Percentiles rank a stretch among this genome's conserved stretches.
phyloP scores from a whole-genome alignment of 371 early-diverging fungal species.

The Funneliformis caledonium region DNA sequence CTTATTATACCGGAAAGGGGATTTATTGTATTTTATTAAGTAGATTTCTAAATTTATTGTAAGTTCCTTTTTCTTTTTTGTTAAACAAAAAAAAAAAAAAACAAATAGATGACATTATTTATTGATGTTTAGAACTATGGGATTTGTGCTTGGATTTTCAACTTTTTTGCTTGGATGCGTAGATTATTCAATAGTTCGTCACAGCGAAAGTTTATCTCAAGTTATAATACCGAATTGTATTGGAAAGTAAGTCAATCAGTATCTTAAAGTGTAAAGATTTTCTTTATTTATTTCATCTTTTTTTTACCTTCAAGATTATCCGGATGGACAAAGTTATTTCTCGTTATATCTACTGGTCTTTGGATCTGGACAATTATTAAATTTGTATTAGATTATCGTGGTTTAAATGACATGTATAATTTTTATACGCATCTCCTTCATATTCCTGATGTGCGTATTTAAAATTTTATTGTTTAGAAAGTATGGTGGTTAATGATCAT shows the following conservation, averaged over 20 bases:
- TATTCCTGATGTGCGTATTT: slow-evolving; percentile 73
- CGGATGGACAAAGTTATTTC: slow-evolving; percentile 51
- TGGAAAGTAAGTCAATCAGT: slow-evolving; percentile 45
- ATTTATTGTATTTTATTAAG: slow-evolving; percentile 75
- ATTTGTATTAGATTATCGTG: slow-evolving; percentile 72
- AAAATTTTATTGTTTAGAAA: background rate
- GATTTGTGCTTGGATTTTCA: slow-evolving; percentile 86
- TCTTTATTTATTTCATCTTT: slow-evolving; percentile 25
- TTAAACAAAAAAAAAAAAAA: background rate
- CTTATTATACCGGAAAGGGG: slow-evolving; percentile 84
- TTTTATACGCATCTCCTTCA: slow-evolving; percentile 84
- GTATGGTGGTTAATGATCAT: background rate
- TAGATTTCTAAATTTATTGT: slow-evolving; percentile 74
- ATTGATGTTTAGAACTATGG: slow-evolving; percentile 61
- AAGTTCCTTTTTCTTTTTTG: slow-evolving; percentile 46
- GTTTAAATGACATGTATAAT: slow-evolving; percentile 78
- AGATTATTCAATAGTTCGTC: slow-evolving; percentile 78
- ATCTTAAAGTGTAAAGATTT: slow-evolving; percentile 11
- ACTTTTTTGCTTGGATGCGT: slow-evolving; percentile 89
- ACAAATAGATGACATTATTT: background rate
- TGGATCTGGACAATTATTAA: slow-evolving; percentile 77
- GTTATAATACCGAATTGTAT: slow-evolving; percentile 81
- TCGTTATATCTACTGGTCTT: slow-evolving; percentile 68
- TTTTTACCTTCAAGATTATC: slow-evolving; percentile 48
- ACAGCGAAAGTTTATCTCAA: slow-evolving; percentile 67